These are phyloP conservation scores for Penicillium crustosum DNA, from an alignment of 2,329 filamentous ascomycete genomes.

Conservation along the genomic window DNA sequence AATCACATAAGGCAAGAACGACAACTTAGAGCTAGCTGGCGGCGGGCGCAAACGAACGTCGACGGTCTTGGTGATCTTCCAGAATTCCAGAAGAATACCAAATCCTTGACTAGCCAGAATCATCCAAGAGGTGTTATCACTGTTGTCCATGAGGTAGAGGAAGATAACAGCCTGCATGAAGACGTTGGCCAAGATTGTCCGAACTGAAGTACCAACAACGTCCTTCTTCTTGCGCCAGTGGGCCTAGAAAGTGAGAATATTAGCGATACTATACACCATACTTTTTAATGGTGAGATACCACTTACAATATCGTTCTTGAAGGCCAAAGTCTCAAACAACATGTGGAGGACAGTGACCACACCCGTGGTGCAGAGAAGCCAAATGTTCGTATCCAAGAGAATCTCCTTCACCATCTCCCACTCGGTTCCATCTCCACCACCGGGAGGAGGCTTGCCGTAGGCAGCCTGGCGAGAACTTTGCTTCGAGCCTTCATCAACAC, in stretches of 20 bases:
- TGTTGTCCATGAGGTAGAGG: conserved; percentile 95
- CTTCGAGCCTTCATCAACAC: conserved; percentile 84
- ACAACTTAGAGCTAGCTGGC: conserved; percentile 66
- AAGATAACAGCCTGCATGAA: conserved; percentile 98
- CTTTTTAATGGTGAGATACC: not conserved
- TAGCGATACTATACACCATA: conserved; percentile 11
- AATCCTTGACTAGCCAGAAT: conserved; percentile 91
- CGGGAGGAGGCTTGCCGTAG: conserved; percentile 67
- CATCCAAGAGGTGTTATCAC: conserved; percentile 98
- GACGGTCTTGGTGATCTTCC: conserved; percentile 97
- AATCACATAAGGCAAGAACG: conserved; percentile 75
- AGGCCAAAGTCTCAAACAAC: conserved; percentile 92
- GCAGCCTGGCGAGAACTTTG: conserved; percentile 77
- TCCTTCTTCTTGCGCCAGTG: conserved; percentile 99
- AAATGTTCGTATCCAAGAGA: conserved; percentile 89
- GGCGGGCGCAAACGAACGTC: conserved; percentile 77
- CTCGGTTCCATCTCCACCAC: conserved; percentile 84
- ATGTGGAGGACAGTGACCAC: conserved; percentile 87
- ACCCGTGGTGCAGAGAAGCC: conserved; percentile 79
- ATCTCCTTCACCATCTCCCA: conserved; percentile 98
- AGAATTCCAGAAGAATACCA: conserved; percentile 74
- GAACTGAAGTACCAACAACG: conserved; percentile 92
- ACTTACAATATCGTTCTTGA: conserved; percentile 85
- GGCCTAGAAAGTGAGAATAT: conserved; percentile 43
- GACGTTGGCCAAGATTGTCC: conserved; percentile 93